phyloP scores from a whole-genome alignment of 257 asterid genomes.

The Nicotiana sylvestris region DNA sequence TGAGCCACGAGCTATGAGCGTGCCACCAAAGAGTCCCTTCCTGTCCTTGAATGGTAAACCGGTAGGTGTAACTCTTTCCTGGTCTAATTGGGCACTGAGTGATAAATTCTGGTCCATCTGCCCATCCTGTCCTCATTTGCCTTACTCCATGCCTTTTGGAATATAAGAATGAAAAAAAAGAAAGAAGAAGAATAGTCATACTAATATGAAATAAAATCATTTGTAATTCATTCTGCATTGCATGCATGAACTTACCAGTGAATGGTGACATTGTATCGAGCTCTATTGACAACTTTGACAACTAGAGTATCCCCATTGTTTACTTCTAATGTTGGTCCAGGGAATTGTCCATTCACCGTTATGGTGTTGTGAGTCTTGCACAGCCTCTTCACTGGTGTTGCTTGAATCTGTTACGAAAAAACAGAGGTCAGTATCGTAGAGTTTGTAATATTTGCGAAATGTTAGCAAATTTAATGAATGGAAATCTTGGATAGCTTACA shows the following conservation, averaged over 20 bases:
- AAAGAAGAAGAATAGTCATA: not conserved
- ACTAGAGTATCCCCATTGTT: constrained; percentile 74
- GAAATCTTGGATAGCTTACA: constrained; percentile 31
- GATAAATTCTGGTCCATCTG: constrained; percentile 82
- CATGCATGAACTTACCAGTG: constrained; percentile 52
- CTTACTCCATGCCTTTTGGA: constrained; percentile 75
- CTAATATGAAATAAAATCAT: not conserved
- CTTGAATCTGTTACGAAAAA: constrained; percentile 51
- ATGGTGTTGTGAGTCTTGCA: constrained; percentile 65
- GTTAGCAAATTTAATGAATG: not conserved
- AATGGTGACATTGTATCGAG: constrained; percentile 67
- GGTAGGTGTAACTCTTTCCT: constrained; percentile 64
- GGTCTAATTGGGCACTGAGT: constrained; percentile 89
- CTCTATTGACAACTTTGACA: constrained; percentile 56
- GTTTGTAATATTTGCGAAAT: not conserved
- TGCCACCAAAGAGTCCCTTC: constrained; percentile 98
- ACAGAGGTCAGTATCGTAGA: not conserved
- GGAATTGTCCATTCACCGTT: constrained; percentile 72
- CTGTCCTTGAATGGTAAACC: constrained; percentile 71
- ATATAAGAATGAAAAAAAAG: not conserved
- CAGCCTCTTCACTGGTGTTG: constrained; percentile 85
- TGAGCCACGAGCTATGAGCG: constrained; percentile 91
- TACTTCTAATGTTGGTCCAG: constrained; percentile 73
- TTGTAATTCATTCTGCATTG: not conserved
- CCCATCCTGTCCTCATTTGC: constrained; percentile 72